Evolutionary conservation across 495 filamentous ascomycete species (phyloP).

Genomic region (Penicillium ochrochloron): DNA sequence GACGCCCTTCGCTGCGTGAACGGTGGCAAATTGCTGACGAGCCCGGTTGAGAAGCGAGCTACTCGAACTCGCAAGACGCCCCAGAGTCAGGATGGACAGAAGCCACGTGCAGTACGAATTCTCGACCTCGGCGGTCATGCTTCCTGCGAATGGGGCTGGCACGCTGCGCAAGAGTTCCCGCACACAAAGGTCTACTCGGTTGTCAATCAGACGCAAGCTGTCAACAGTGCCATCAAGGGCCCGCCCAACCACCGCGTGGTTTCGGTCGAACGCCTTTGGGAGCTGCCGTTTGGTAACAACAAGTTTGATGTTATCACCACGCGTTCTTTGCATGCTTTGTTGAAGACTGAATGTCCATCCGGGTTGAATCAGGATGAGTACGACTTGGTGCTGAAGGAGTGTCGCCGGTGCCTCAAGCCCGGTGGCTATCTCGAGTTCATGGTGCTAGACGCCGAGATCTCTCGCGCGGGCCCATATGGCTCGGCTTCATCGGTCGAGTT

Average conservation of each 20-base stretch:
- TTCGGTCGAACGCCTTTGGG: conserved; percentile 71
- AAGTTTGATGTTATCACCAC: conserved; percentile 94
- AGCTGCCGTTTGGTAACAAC: conserved; percentile 82
- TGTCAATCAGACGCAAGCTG: conserved; percentile 68
- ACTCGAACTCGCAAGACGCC: conserved; percentile 12
- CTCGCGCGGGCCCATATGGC: conserved; percentile 76
- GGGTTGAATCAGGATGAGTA: conserved; percentile 77
- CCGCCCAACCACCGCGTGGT: conserved; percentile 86
- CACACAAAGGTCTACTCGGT: conserved; percentile 87
- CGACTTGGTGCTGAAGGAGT: conserved; percentile 81
- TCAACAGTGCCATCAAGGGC: conserved; percentile 73
- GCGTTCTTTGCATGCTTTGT: conserved; percentile 79
- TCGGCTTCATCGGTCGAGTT: conserved; percentile 87
- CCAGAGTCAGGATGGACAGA: conserved; percentile 12
- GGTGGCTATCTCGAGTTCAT: conserved; percentile 91
- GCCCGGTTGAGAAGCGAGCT: conserved; percentile 69
- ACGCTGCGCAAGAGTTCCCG: conserved; percentile 80
- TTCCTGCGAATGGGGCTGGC: conserved; percentile 94
- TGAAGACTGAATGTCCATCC: conserved; percentile 65
- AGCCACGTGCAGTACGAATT: conserved; percentile 56
- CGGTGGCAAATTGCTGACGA: conserved; percentile 78
- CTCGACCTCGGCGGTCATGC: conserved; percentile 88
- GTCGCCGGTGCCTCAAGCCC: conserved; percentile 87
- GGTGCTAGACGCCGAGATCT: conserved; percentile 84
- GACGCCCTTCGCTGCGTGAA: conserved; percentile 77